Evolutionary conservation across 495 filamentous ascomycete species (phyloP).

Genomic region (Tuber aestivum): DNA sequence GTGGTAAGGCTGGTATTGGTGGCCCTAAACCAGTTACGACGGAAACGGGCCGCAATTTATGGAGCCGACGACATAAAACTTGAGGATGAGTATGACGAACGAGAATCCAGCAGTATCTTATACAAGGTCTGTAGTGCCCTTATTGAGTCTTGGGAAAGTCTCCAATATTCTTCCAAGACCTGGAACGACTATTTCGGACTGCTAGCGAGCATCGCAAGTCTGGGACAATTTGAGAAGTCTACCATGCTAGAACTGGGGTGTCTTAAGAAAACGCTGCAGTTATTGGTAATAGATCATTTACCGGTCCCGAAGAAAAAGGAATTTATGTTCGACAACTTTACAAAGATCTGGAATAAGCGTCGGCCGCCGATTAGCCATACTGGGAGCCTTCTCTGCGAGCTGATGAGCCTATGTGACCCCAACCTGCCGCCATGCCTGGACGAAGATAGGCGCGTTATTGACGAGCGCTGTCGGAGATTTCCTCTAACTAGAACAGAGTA

Average conservation of each 20-base stretch:
- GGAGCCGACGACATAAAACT: constrained; percentile 47
- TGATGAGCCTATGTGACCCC: constrained; percentile 36
- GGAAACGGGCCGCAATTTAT: constrained; percentile 41
- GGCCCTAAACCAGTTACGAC: constrained; percentile 50
- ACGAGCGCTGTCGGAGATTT: constrained; percentile 22
- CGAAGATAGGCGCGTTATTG: constrained; percentile 23
- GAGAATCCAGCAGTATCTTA: constrained; percentile 48
- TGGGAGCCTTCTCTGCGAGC: constrained; percentile 26
- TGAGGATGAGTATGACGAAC: constrained; percentile 37
- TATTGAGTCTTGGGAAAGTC: constrained; percentile 50
- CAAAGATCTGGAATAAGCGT: constrained; percentile 36
- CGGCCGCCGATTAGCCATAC: constrained; percentile 34
- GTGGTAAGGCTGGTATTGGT: constrained; percentile 53
- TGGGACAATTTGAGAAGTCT: constrained; percentile 39
- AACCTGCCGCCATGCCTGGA: constrained; percentile 29
- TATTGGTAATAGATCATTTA: constrained; percentile 37
- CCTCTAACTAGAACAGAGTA: constrained; percentile 45
- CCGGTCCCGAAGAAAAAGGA: constrained; percentile 29
- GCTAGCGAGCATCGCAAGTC: constrained; percentile 53
- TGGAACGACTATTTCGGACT: constrained; percentile 81
- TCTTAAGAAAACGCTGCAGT: constrained; percentile 34
- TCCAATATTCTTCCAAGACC: constrained; percentile 55
- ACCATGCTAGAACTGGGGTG: constrained; percentile 35
- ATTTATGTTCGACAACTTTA: constrained; percentile 36
- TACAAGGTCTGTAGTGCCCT: constrained; percentile 53